Conservation (phyloP, 768 basidiomycete genomes). For the Hygrocybe punicea region DNA sequence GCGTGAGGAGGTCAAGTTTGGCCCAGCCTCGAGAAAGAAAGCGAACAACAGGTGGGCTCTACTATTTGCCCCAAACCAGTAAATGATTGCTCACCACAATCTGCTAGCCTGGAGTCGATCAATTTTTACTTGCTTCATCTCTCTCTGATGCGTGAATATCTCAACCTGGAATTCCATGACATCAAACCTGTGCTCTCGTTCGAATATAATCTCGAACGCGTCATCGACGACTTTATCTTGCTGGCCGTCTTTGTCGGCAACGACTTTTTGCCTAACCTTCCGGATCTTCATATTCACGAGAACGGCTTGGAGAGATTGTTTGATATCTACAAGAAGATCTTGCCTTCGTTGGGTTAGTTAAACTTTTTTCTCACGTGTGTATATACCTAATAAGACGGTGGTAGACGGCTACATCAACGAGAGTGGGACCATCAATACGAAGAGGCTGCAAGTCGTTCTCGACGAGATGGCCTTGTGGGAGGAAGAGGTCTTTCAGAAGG, state of each 20-base stretch:
- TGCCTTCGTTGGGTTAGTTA: constrained; percentile 66
- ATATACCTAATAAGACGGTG: neutral
- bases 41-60: constrained; percentile 45
- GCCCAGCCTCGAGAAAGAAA: constrained; percentile 74
- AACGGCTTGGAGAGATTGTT: constrained; percentile 92
- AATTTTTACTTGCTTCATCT: constrained; percentile 96
- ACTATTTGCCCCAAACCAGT: neutral
- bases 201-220: constrained; percentile 82
- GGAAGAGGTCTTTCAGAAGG: constrained; percentile 85
- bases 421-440: constrained; percentile 73
- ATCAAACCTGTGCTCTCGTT: constrained; percentile 68
- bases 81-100: constrained; percentile 21
- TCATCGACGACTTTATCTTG: constrained; percentile 97
- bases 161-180: constrained; percentile 89
- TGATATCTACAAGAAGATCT: constrained; percentile 89
- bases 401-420: constrained; percentile 93
- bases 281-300: constrained; percentile 96
- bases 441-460: constrained; percentile 79
- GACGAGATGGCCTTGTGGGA: constrained; percentile 90
- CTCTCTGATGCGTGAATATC: constrained; percentile 92
- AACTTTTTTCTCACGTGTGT: neutral
- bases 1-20: constrained; percentile 98
- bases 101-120: constrained; percentile 59
- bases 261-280: constrained; percentile 94
- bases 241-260: constrained; percentile 97